Conservation (phyloP, 129 eudicot genomes). For the Centrapalus pauciflorus region DNA sequence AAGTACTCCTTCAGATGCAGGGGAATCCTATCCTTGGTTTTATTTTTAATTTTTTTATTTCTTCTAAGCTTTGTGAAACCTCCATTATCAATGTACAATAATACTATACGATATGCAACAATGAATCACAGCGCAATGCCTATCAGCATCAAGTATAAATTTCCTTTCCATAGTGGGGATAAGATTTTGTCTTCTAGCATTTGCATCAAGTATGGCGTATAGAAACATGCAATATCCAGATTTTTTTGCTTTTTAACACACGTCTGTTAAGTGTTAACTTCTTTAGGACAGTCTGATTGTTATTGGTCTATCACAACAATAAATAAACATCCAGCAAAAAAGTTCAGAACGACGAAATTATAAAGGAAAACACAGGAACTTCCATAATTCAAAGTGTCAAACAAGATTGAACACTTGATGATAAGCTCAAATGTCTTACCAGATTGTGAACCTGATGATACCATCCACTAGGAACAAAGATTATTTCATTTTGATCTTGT, state of each 20-base stretch:
- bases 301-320: background rate
- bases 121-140: too few species aligned
- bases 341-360: background rate
- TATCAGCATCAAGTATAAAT: too few species aligned
- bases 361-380: background rate
- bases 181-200: background rate
- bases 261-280: background rate
- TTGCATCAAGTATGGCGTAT: background rate
- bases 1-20: too few species aligned
- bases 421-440: slow-evolving; percentile 38
- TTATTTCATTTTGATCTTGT: slow-evolving; percentile 73
- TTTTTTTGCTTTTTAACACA: background rate
- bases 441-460: slow-evolving; percentile 96
- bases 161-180: background rate
- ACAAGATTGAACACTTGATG: background rate
- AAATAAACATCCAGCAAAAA: background rate
- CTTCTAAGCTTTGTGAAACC: too few species aligned
- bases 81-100: too few species aligned
- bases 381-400: background rate
- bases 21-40: too few species aligned
- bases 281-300: background rate
- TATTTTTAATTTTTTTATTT: too few species aligned
- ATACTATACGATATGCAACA: too few species aligned
- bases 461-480: slow-evolving; percentile 97
- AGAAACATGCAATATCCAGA: background rate